These are phyloP conservation scores for Tetracladium setigerum DNA, from an alignment of 495 filamentous ascomycete species.

Conservation along the genomic window DNA sequence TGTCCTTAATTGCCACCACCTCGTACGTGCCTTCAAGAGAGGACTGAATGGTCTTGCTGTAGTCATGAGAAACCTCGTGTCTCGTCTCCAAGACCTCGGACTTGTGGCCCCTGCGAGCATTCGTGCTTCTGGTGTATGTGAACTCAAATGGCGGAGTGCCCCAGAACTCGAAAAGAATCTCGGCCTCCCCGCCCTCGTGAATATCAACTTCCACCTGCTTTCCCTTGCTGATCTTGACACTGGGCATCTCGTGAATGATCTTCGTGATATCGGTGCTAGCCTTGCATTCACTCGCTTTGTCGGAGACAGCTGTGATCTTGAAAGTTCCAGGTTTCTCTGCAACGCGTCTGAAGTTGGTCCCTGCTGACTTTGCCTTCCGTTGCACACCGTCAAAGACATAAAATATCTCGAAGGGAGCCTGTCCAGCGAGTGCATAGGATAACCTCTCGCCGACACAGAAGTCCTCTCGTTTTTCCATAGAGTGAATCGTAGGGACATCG, in stretches of 20 bases:
- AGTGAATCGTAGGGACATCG: constrained; percentile 82
- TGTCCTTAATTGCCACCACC: constrained; percentile 90
- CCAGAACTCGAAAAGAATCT: constrained; percentile 88
- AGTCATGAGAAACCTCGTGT: constrained; percentile 73
- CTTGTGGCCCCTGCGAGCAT: constrained; percentile 66
- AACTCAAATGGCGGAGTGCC: constrained; percentile 97
- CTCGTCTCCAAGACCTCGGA: constrained; percentile 79
- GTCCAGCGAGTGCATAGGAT: constrained; percentile 80
- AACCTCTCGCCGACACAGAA: constrained; percentile 95
- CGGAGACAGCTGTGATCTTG: constrained; percentile 73
- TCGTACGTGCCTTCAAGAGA: constrained; percentile 95
- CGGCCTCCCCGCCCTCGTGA: constrained; percentile 88
- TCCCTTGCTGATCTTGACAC: constrained; percentile 80
- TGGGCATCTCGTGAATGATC: constrained; percentile 83
- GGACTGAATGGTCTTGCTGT: constrained; percentile 70
- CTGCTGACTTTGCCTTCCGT: constrained; percentile 68
- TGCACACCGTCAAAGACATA: constrained; percentile 76
- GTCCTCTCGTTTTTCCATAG: constrained; percentile 74
- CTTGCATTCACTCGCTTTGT: constrained; percentile 76
- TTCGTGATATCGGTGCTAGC: constrained; percentile 69
- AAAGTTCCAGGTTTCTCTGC: constrained; percentile 87
- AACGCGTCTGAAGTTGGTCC: constrained; percentile 79
- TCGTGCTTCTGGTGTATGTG: constrained; percentile 87
- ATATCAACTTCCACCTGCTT: constrained; percentile 76
- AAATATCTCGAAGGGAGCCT: constrained; percentile 83